Evolutionary conservation across 2,329 filamentous ascomycete genomes (phyloP), one percentile per base, ranked within the genome.

Genomic region (Fusarium paranaense): DNA sequence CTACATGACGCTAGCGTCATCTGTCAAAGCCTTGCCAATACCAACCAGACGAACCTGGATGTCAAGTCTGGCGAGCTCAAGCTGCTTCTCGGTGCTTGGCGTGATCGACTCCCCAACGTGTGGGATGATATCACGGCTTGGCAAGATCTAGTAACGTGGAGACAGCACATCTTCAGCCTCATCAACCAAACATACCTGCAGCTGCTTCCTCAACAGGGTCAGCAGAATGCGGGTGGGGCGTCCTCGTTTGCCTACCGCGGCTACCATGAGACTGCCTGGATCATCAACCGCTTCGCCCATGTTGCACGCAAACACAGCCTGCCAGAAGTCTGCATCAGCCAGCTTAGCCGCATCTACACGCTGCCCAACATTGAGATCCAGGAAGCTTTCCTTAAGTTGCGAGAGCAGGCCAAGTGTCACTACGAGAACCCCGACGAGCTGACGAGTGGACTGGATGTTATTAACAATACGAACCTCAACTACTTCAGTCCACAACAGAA

Each of bases 101-200:
- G 97, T 67, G 97, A 99, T 81, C 91, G 97, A 58, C 86, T 99
- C 62, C 97, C 97, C 2, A 99, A 99, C 80, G 93, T 98, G 5
- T 99, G 97, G 97, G 97, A 99, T 81, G 97, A 99, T 82, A 99
- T 99, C 82, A 98, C 97, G 74, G 95, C 97, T 42, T 99, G 97
- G 97, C 97, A 99, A 82, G 97, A 99, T 81, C 87, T 99, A 45
- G 97, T 99, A n/a, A 99, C 97, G 2, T 99, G 97, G 97, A 92
- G 97, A 76, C 97, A 99, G 81, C 97, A 99, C 83, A 98, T 99
- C 70, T 99, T 99, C 86, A 93, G 95, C 66, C 89, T 99, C 27
- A 98, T 99, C 85, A 99, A 99, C 81, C 91, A 90, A 58, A 98
- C 95, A 0, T 99, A 99, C 80, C 89, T 99, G 13, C 90, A 91